Percentiles rank a stretch among this genome's conserved stretches.
These are phyloP conservation scores for Exophiala spinifera DNA, from an alignment of 2,329 filamentous ascomycete species.

Conservation along the genomic window DNA sequence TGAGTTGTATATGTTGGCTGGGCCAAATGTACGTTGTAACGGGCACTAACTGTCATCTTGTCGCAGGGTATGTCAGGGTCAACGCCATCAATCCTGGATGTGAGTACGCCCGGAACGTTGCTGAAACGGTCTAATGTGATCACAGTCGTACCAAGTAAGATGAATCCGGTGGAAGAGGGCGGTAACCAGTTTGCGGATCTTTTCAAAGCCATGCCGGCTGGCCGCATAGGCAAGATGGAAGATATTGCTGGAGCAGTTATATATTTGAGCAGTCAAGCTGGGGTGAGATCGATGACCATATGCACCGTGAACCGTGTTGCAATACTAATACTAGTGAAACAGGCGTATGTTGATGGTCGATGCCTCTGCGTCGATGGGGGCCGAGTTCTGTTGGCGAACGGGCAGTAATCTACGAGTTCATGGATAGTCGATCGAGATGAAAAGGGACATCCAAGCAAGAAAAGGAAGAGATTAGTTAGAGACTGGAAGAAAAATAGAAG, in stretches of 20 bases:
- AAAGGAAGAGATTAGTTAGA: background rate
- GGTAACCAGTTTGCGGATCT: slow-evolving; percentile 43
- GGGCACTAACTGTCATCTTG: background rate
- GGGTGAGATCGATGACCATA: slow-evolving; percentile 30
- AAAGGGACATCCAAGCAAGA: background rate
- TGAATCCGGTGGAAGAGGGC: slow-evolving; percentile 44
- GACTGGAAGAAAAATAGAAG: too few species aligned
- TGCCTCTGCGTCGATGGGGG: slow-evolving; percentile 43
- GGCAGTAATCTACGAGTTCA: slow-evolving; percentile 29
- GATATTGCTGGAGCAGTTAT: slow-evolving; percentile 46
- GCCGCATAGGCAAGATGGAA: slow-evolving; percentile 38
- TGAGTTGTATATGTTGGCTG: slow-evolving; percentile 4
- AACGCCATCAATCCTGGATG: slow-evolving; percentile 46
- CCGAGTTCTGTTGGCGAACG: slow-evolving; percentile 41
- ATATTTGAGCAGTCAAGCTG: slow-evolving; percentile 43
- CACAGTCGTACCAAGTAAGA: slow-evolving; percentile 43
- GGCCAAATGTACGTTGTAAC: background rate
- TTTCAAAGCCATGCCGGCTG: slow-evolving; percentile 42
- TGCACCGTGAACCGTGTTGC: too few species aligned
- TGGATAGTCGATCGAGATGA: background rate
- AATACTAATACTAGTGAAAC: background rate
- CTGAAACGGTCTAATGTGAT: slow-evolving; percentile 2
- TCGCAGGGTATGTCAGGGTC: slow-evolving; percentile 43
- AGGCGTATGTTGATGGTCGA: slow-evolving; percentile 43
- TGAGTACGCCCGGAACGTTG: slow-evolving; percentile 28